Base-by-base conservation (phyloP, 2,329 filamentous ascomycete species). In the Aspergillaceae sp. region DNA sequence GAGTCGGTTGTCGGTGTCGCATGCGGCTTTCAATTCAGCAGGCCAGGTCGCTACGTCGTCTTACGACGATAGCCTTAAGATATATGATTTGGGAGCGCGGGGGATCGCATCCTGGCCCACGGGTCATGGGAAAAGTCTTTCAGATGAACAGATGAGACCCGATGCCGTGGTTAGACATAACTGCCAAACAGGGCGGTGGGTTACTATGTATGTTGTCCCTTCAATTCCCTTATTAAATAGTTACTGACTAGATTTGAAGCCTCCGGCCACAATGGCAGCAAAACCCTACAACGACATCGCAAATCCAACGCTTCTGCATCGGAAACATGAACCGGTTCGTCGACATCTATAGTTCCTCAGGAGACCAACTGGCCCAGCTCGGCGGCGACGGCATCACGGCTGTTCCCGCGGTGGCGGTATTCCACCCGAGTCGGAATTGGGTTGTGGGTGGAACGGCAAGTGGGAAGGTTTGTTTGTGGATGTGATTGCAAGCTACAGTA, bases 271-370 rank as follows among this genome's bases (percentile, higher is more conserved):
- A 95, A 57, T 98, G 92, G 92, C 92, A 98, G 74, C 79, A 30
- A 76, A 79, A 40, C 91, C 92, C 0, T 71, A 76, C 19, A 19
- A 19, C 19, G 19, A 19, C 19, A 32, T 87, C 92, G 48, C 83
- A 83, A 5, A 81, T 94, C 4, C 84, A 94, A 52, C 88, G 91
- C 50, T 89, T 98, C 57, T 86, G 82, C 27, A 91, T 98, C 47
- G 92, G 87, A 1, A 98, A 97, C 56, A 97, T 97, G 92, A 95
- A 94, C 62, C 81, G 92, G 1, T 97, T 96, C 57, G 87, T 97
- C 1, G 92, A 98, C 60, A 78, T 98, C 0, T 98, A 86, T 63
- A 85, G 84, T 0, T 77, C 82, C 0, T 79, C 85, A 42, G 92
- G 92, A 0, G 83, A 88, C 58, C 91, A 97, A 64, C 69, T 97